Evolutionary conservation across 129 eudicot species (phyloP), one percentile per base, ranked within the genome.

Genomic region (Chrysanthemum lavandulifolium): DNA sequence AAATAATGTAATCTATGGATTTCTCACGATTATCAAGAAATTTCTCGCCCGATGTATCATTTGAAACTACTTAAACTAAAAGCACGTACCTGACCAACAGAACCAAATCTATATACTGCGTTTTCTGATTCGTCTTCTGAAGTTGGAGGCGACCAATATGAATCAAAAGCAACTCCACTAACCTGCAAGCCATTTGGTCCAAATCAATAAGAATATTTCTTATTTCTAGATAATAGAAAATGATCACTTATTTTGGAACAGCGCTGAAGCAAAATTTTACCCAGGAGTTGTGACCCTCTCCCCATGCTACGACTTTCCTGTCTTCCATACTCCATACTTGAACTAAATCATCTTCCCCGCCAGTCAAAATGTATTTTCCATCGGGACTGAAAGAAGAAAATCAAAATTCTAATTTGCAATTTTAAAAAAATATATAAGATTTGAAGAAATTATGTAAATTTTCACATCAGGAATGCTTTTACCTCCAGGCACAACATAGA

Each of bases 241-340:
- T 23, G 16, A 33, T 48, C 45, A 31, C 58, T 67, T 43, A 67
- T 65, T 43, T 65, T 65, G 15, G 14, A 60, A 10, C 59, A 13
- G 4, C 4, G 21, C 27, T 47, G 10, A 60, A 52, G 15, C 12
- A 70, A 58, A 25, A 65, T 65, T 82, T 77, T 84, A 91, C 97
- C 97, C 97, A 91, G 40, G 96, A 91, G 78, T 88, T 88, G 81
- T 91, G 97, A 60, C 97, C 97, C 73, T 91, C 97, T 49, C 97
- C 97, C 97, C 97, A 91, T 55, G 97, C 97, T 23, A 91, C 92
- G 67, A 91, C 89, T 79, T 89, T 91, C 54, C 94, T 76, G 76
- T 86, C 93, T 61, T 91, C 97, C 97, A 91, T 88, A 67, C 97
- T 91, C 97, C 97, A 91, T 60, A 91, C 97, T 75, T 91, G 97